These are phyloP conservation scores for Yamadazyma kitorensis DNA, from an alignment of 805 yeast species.

Conservation along the genomic window DNA sequence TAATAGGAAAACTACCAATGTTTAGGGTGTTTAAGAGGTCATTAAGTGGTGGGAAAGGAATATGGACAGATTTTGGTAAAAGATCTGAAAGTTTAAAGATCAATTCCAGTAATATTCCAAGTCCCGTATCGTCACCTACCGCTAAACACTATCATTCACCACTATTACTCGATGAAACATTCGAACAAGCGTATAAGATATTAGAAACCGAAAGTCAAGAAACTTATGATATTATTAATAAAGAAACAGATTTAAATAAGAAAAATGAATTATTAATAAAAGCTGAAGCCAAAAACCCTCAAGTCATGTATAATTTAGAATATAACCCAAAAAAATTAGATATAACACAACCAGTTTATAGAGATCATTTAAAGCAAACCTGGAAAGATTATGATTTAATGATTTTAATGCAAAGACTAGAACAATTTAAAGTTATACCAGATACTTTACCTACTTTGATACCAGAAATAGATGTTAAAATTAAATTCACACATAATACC, in stretches of 20 bases:
- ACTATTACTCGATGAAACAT: slow-evolving; percentile 65
- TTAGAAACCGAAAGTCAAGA: slow-evolving; percentile 49
- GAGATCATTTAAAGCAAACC: slow-evolving; percentile 60
- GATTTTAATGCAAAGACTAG: slow-evolving; percentile 89
- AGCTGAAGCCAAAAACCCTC: slow-evolving; percentile 81
- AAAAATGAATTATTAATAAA: slow-evolving; percentile 37
- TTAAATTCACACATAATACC: slow-evolving; percentile 69
- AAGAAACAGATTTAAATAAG: slow-evolving; percentile 17
- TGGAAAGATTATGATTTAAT: slow-evolving; percentile 74
- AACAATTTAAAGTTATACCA: slow-evolving; percentile 80
- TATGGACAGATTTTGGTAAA: slow-evolving; percentile 33
- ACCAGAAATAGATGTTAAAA: slow-evolving; percentile 71
- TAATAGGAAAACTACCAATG: too few relatives aligned
- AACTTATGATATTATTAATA: slow-evolving; percentile 38
- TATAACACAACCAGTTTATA: slow-evolving; percentile 73
- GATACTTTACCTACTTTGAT: slow-evolving; percentile 89
- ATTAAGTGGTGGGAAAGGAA: slow-evolving; percentile 13
- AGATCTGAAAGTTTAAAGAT: slow-evolving; percentile 29
- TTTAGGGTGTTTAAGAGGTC: slow-evolving; percentile 8
- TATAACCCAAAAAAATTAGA: slow-evolving; percentile 52
- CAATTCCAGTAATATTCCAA: slow-evolving; percentile 17
- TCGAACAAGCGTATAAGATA: slow-evolving; percentile 62
- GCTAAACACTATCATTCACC: slow-evolving; percentile 66
- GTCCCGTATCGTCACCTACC: slow-evolving; percentile 50
- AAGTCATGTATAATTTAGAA: slow-evolving; percentile 67